Base-by-base conservation (phyloP, 441 rosid genomes). In the Eutrema salsugineum region DNA sequence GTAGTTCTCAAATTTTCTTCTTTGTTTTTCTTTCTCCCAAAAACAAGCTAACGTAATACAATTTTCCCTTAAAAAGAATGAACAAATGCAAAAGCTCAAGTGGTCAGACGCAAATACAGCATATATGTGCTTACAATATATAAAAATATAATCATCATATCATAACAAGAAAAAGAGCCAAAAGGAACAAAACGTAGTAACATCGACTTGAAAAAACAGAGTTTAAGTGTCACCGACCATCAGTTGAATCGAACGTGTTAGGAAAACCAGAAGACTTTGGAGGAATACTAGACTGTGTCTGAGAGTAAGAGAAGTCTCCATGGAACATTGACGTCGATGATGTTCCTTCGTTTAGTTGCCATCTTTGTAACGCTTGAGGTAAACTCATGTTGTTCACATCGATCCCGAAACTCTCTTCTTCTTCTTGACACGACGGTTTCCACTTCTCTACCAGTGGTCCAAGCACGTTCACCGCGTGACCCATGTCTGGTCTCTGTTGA, bases 401-500 rank as follows among this genome's bases (percentile, higher is more conserved):
- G 55, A 85, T 77, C 50, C 88, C 91, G 0, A 56, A 76, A 60
- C 79, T 68, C 47, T 84, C 87, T 28, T 80, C 90, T 30, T 81
- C 83, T 12, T 78, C 89, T 46, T 81, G 84, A 63, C 58, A 32
- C 39, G 87, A 51, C 12, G 91, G 94, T 68, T 72, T 85, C 94
- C 94, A 88, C 36, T 80, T 82, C 83, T 88, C 88, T 16, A 88
- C 88, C 1, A 88, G 86, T 1, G 94, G 91, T 27, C 84, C 84
- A 14, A 88, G 48, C 9, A 84, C 80, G 49, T 88, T 86, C n/a
- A 88, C 94, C 0, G 88, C 90, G 8, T 88, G 91, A 8, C 94
- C 91, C 94, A 88, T 86, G 68, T 86, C 94, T 1, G 94, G 94
- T 74, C 90, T 80, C 50, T 86, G 94, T 50, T 73, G 70, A 16